These are phyloP conservation scores for Oryza glumipatula DNA, from an alignment of 176 grass and related monocot genomes.

Conservation along the genomic window DNA sequence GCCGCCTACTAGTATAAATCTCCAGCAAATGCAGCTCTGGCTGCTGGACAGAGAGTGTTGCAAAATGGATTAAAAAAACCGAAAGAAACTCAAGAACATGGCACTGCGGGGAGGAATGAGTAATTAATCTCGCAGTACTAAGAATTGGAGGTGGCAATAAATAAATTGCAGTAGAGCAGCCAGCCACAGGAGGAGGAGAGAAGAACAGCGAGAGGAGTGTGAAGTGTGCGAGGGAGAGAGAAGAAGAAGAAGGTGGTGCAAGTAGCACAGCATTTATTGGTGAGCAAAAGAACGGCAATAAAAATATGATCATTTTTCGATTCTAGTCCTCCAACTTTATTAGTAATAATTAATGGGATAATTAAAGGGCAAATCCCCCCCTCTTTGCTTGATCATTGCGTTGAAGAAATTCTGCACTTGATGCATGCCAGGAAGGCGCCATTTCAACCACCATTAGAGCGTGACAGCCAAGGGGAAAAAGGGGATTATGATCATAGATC, in stretches of 20 bases:
- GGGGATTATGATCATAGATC: not conserved
- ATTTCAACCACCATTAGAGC: slow-evolving; percentile 36
- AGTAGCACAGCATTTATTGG: slow-evolving; percentile 22
- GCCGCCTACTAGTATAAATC: slow-evolving; percentile 45
- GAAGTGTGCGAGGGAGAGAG: not conserved
- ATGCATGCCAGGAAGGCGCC: slow-evolving; percentile 25
- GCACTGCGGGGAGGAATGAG: slow-evolving; percentile 37
- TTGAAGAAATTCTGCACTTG: not conserved
- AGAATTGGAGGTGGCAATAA: slow-evolving; percentile 43
- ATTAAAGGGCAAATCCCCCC: not conserved
- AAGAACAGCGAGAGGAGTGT: not conserved
- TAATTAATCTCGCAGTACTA: slow-evolving; percentile 35
- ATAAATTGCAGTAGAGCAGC: not conserved
- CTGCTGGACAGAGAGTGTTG: not conserved
- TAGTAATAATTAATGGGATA: not conserved
- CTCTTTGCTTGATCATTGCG: not conserved
- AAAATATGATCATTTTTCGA: not conserved
- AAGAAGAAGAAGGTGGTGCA: too few species aligned
- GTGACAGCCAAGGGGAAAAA: slow-evolving; percentile 17
- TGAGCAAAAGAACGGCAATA: not conserved
- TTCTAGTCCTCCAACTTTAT: slow-evolving; percentile 10
- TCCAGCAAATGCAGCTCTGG: slow-evolving; percentile 30
- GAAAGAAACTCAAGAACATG: slow-evolving; percentile 44
- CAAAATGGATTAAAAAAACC: not conserved
- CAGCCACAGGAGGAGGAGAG: slow-evolving; percentile 10